Conservation (phyloP, 495 filamentous ascomycete species). For the Ramalina intermedia region DNA sequence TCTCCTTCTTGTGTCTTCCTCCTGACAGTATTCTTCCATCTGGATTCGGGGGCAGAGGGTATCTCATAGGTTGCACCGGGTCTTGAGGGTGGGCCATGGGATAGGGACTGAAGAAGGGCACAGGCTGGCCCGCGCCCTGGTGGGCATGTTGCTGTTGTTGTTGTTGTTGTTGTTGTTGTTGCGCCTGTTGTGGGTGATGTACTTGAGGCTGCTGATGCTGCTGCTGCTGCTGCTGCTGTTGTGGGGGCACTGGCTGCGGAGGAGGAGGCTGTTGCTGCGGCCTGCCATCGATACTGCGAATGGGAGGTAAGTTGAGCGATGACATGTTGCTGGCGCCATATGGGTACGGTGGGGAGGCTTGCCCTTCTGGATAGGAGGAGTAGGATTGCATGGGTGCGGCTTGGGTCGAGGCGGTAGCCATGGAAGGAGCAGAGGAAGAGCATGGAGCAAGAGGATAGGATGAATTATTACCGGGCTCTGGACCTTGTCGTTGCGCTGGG, state of each 20-base stretch:
- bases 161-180: constrained; percentile 16
- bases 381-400: constrained; percentile 31
- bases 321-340: constrained; percentile 25
- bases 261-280: constrained; percentile 22
- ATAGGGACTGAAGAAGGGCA: constrained; percentile 16
- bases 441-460: constrained; percentile 44
- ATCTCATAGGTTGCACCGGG: constrained; percentile 37
- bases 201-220: constrained; percentile 19
- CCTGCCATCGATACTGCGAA: constrained; percentile 31
- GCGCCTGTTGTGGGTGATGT: constrained; percentile 22
- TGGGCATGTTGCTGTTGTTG: constrained; percentile 21
- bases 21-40: constrained; percentile 60
- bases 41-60: constrained; percentile 37
- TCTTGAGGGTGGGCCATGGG: constrained; percentile 23
- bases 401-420: constrained; percentile 21
- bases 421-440: constrained; percentile 31
- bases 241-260: constrained; percentile 21
- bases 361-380: constrained; percentile 28
- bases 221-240: constrained; percentile 21
- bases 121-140: constrained; percentile 22
- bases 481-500: background rate
- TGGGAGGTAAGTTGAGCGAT: constrained; percentile 50
- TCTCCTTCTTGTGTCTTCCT: constrained; percentile 91
- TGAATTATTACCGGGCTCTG: constrained; percentile 22
- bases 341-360: constrained; percentile 30